Conservation (phyloP, 1,139 yeast genomes). For the Yamadazyma epiphylla region DNA sequence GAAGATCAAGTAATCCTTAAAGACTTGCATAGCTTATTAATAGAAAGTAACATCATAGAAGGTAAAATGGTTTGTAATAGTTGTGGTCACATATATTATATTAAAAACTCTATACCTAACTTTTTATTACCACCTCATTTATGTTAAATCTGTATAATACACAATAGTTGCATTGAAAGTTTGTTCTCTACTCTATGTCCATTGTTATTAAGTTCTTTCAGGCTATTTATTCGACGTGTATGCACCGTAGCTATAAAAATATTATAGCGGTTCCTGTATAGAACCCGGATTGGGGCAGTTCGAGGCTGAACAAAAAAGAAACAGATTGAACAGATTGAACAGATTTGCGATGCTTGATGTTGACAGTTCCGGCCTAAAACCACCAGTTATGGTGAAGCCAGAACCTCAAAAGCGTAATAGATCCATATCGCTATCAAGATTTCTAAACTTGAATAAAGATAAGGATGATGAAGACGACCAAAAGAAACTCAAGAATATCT, state of each 20-base stretch:
- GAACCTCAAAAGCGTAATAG: constrained; percentile 6
- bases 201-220: too few species aligned
- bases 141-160: not conserved
- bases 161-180: too few species aligned
- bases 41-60: constrained; percentile 81
- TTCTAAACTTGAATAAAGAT: constrained; percentile 6
- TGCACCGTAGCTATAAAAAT: too few species aligned
- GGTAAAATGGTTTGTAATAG: constrained; percentile 87
- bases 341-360: constrained; percentile 1
- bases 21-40: constrained; percentile 72
- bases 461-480: constrained; percentile 4
- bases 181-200: too few species aligned
- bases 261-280: too few species aligned
- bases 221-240: too few species aligned
- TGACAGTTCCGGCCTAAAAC: constrained; percentile 8
- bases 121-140: constrained; percentile 92
- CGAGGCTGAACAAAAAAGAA: not conserved
- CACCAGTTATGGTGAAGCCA: constrained; percentile 10
- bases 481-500: constrained; percentile 21
- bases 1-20: constrained; percentile 61
- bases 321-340: too few species aligned
- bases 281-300: not conserved
- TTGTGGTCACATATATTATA: constrained; percentile 84
- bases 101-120: constrained; percentile 92
- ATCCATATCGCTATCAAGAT: constrained; percentile 11